Percentiles rank a stretch among this genome's conserved stretches.
phyloP scores from a whole-genome alignment of 1,284 basidiomycete genomes.

The Ganoderma lucidum region DNA sequence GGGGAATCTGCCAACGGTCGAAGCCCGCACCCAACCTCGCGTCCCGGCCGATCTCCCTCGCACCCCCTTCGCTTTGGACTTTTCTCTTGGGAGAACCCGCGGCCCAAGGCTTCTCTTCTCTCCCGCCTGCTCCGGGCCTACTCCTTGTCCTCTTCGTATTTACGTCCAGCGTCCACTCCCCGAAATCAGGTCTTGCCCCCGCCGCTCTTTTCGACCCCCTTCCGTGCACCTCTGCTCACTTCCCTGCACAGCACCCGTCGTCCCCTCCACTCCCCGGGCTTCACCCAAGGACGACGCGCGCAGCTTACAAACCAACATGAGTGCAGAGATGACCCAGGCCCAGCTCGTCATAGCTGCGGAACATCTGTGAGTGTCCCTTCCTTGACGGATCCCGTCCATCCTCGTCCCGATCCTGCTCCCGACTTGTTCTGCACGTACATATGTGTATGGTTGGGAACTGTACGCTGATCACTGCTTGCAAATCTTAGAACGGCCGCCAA shows the following conservation, averaged over 20 bases:
- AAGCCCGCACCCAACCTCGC: conserved; percentile 1
- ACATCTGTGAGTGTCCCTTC: conserved; percentile 33
- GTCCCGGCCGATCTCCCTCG: conserved; percentile 24
- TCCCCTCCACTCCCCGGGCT: neutral
- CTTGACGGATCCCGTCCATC: conserved; percentile 9
- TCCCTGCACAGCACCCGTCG: conserved; percentile 10
- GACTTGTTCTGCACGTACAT: neutral
- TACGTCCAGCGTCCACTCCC: conserved; percentile 14
- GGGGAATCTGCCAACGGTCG: conserved; percentile 19
- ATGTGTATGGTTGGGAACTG: neutral
- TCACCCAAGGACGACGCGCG: conserved; percentile 20
- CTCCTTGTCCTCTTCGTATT: conserved; percentile 18
- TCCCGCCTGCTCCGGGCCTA: conserved; percentile 14
- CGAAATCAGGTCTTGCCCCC: conserved; percentile 15
- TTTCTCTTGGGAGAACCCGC: conserved; percentile 1
- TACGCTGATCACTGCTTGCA: conserved; percentile 15
- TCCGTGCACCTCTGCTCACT: neutral
- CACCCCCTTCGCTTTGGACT: conserved; percentile 5
- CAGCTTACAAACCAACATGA: conserved; percentile 25
- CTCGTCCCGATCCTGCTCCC: neutral
- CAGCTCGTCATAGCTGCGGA: conserved; percentile 32
- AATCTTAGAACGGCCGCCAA: conserved; percentile 36
- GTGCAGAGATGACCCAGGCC: conserved; percentile 23
- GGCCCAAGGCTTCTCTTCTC: conserved; percentile 19
- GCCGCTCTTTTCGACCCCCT: conserved; percentile 13